These are phyloP conservation scores for Colletotrichum brevisporum DNA, from an alignment of 2,329 filamentous ascomycete genomes.

Conservation along the genomic window DNA sequence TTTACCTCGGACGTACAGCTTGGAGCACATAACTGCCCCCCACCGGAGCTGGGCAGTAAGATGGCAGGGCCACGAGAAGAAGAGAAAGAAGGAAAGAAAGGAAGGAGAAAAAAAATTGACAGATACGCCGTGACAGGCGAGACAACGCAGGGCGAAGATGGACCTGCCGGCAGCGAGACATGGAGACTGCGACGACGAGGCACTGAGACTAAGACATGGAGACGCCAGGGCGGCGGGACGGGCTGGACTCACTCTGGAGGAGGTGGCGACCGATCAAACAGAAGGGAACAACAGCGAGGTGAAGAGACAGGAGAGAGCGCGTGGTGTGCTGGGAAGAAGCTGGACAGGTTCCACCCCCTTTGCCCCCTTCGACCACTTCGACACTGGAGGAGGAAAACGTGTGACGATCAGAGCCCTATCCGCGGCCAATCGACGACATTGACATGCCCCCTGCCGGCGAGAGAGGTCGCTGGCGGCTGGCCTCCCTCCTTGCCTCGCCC, in stretches of 20 bases:
- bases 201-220: conserved; percentile 14
- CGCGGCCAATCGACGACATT: conserved; percentile 36
- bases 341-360: conserved; percentile 8
- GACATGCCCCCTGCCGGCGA: conserved; percentile 35
- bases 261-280: conserved; percentile 5
- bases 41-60: conserved; percentile 6
- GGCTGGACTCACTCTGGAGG: conserved; percentile 1
- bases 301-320: conserved; percentile 17
- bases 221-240: conserved; percentile 22
- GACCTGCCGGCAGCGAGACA: conserved; percentile 9
- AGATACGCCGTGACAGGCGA: conserved; percentile 1
- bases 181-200: neutral
- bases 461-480: neutral
- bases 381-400: conserved; percentile 27
- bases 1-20: neutral
- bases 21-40: neutral
- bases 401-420: conserved; percentile 17
- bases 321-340: conserved; percentile 25
- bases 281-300: neutral
- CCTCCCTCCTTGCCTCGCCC: neutral
- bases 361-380: conserved; percentile 2
- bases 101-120: neutral
- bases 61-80: neutral
- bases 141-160: conserved; percentile 3
- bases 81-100: neutral